Evolutionary conservation across 2,329 filamentous ascomycete species (phyloP), one percentile per base, ranked within the genome.

Genomic region (Colletotrichum ledebouriae): DNA sequence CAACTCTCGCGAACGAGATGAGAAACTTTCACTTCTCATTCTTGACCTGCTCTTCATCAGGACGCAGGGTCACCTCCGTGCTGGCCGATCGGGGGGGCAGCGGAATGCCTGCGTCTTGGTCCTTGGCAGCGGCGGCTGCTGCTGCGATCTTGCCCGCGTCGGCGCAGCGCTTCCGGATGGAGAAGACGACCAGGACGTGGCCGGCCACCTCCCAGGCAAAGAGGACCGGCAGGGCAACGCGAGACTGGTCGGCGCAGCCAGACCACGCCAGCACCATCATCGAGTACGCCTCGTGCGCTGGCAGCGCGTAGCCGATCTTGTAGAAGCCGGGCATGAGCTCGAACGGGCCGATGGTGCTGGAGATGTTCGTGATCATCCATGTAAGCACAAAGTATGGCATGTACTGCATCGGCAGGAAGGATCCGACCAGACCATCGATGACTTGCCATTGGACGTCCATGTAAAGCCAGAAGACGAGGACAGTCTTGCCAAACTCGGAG

Each of bases 381-480:
- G 78, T 78, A 1, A 85, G 72, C 0, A 85, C 70, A 11, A 81
- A 78, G 70, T 84, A 82, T 0, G 83, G 78, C 17, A 82, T 73
- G 49, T 78, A 78, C 0, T 75, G 71, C 41, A 79, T 72, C 0
- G 81, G 79, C 0, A 83, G 33, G 17, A 63, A 71, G 7, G 63
- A 63, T 1, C 63, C 74, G 2, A 76, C 56, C 0, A 70, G 33
- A 2, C 76, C 74, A 60, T 85, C 82, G 2, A 85, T 71, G 2
- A 80, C 73, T 20, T 79, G 75, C 71, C 82, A 83, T 72, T 84
- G 81, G 60, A 79, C 73, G 59, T 82, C 78, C 71, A 82, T 80
- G 52, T 75, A 77, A 0, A 83, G 71, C 82, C 81, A 83, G 10
- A 76, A 71, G 6, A 72, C 72, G 67, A 78, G 70, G 73, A 77